Conservation (phyloP, 75 land plant species). For the Pinus taeda region DNA sequence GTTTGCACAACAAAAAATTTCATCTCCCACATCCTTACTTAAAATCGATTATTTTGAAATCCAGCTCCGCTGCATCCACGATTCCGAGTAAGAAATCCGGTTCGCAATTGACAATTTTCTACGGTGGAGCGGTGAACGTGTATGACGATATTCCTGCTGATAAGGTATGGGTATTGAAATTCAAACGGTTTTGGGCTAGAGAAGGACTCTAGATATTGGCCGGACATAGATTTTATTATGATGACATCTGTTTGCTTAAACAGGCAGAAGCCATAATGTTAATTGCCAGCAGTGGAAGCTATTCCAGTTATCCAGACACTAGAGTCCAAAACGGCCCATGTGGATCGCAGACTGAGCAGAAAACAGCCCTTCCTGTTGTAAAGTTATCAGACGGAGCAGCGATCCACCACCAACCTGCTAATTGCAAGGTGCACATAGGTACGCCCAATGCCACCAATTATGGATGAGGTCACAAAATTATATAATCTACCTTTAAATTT, state of each 20-base stretch:
- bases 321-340: too few species aligned
- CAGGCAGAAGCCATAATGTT: constrained; percentile 75
- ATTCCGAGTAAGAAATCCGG: not conserved
- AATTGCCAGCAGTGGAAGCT: constrained; percentile 30
- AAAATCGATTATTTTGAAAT: not conserved
- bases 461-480: not conserved
- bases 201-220: not conserved
- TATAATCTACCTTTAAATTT: too few species aligned
- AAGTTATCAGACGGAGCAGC: too few species aligned
- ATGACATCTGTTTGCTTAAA: not conserved
- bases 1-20: too few species aligned
- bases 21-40: too few species aligned
- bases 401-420: too few species aligned
- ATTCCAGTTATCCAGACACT: too few species aligned
- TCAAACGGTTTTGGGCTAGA: not conserved
- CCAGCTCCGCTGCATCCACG: not conserved
- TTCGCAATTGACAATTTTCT: constrained; percentile 53
- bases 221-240: not conserved
- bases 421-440: too few species aligned
- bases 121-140: constrained; percentile 48
- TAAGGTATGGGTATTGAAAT: constrained; percentile 13
- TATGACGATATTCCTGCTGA: constrained; percentile 51
- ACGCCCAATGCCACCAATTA: too few species aligned
- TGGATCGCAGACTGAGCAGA: too few species aligned
- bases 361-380: too few species aligned